Base-by-base conservation (phyloP, 1,284 basidiomycete genomes). In the Termitomyces sp. region DNA sequence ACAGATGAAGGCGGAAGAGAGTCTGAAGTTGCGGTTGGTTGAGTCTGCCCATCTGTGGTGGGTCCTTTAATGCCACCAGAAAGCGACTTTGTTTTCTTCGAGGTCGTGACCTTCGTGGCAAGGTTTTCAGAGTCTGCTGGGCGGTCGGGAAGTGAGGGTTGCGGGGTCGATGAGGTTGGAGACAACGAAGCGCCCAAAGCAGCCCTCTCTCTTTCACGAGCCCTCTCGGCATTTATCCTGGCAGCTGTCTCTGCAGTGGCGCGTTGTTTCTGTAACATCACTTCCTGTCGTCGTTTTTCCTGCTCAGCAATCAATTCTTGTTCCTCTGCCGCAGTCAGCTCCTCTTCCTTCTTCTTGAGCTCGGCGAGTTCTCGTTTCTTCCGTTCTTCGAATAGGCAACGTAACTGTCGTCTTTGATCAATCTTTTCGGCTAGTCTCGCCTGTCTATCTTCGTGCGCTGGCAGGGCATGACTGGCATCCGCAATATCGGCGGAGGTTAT, bases 181-280 rank as follows among this genome's bases (percentile, higher is more conserved):
- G 54, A 50, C 7, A 50, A 44, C 7, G 61, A 50, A 51, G 36
- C 40, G 7, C 40, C 44, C 8, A 47, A n/a, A n/a, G n/a, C 42
- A 26, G 26, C 48, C 44, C 47, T 50, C 45, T 53, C 54, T 46
- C 55, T 65, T 52, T 58, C 60, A 51, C 60, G 61, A 33, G 61
- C 63, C 36, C 61, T 61, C 31, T 67, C 63, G 15, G 64, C 64
- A 33, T 58, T 57, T 28, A 67, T 67, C 21, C 56, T 59, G 15
- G 60, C 58, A n/a, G 65, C 67, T n/a, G 61, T 62, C 21, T 67
- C 63, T 10, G 60, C 58, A 41, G 54, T 63, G 3, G 65, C 66
- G 19, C 64, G 64, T 46, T 63, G 61, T 52, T 69, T 70, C 53
- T 66, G 62, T 21, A 56, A 53, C 54, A 58, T 55, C 12, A 68